These are phyloP conservation scores for Chaetomidium leptoderma DNA, from an alignment of 495 filamentous ascomycete species.

Conservation along the genomic window DNA sequence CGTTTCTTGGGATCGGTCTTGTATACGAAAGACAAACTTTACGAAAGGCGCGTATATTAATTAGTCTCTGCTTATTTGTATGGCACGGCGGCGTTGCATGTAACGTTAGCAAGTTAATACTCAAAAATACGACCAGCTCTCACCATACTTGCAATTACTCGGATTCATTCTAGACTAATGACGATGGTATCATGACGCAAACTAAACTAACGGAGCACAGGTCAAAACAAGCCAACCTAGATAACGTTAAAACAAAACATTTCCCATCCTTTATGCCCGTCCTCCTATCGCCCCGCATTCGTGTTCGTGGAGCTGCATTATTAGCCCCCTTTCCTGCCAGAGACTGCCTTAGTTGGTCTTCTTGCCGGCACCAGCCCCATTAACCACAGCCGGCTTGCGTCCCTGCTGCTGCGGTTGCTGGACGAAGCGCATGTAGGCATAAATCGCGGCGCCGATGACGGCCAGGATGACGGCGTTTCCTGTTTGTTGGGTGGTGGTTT, in stretches of 20 bases:
- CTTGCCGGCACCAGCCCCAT: constrained; percentile 16
- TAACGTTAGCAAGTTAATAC: too few species aligned
- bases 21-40: constrained; percentile 6
- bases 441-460: constrained; percentile 27
- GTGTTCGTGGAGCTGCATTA: too few species aligned
- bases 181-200: too few species aligned
- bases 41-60: background rate
- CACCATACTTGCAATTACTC: too few species aligned
- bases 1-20: background rate
- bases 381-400: constrained; percentile 10
- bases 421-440: constrained; percentile 27
- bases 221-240: too few species aligned
- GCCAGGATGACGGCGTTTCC: constrained; percentile 34
- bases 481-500: constrained; percentile 4
- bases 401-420: constrained; percentile 24
- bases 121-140: too few species aligned
- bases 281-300: too few species aligned
- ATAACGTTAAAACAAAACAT: too few species aligned
- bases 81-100: too few species aligned
- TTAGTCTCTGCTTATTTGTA: background rate
- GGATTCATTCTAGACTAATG: too few species aligned
- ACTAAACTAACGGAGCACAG: too few species aligned
- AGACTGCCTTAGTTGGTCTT: constrained; percentile 27
- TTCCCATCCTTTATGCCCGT: too few species aligned
- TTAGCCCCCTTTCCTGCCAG: background rate